Base-by-base conservation (phyloP, 805 yeast species). In the Cyberlindnera xishuangbannaensis region DNA sequence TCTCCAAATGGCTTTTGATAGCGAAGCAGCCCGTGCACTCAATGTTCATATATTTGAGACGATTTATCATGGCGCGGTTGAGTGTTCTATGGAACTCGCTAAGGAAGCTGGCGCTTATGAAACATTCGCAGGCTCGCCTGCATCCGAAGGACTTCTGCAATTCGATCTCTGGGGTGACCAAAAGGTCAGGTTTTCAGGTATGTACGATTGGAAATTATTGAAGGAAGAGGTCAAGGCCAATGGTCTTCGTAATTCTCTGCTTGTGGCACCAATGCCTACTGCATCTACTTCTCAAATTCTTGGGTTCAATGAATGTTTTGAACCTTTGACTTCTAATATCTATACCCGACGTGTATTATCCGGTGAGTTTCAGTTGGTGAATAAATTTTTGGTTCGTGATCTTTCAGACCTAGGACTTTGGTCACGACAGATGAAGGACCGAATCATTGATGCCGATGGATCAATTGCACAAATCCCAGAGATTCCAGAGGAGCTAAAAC, bases 261-360 rank as follows among this genome's bases (percentile, higher is more conserved):
- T 88, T 13, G 83, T 88, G 21, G 97, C 94, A 1, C 92, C 96
- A 33, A 90, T 90, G 97, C 97, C 97, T 27, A 90, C 97, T 13
- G 97, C 97, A 2, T 86, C 97, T 1, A 90, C 97, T 2, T 90
- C 97, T 4, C 97, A 87, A 64, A 88, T 90, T 32, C 67, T 90
- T 33, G 97, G 97, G 25, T 85, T 73, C 66, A 88, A 78, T 49
- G 97, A 90, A 64, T 88, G 97, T 61, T 90, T 90, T 58, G 98
- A 90, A 60, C 97, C 98, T 10, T 77, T 78, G 57, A 88, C 98
- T 7, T 86, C 96, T 15, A 90, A 90, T 62, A 77, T 90, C 51
- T 90, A 87, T 61, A 76, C 84, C 28, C 76, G 97, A 50, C 76
- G 97, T 54, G 96, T 87, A 6, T 64, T 86, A 7, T 83, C 96